Base-by-base conservation (phyloP, 2,329 filamentous ascomycete species). In the Septoria linicola region DNA sequence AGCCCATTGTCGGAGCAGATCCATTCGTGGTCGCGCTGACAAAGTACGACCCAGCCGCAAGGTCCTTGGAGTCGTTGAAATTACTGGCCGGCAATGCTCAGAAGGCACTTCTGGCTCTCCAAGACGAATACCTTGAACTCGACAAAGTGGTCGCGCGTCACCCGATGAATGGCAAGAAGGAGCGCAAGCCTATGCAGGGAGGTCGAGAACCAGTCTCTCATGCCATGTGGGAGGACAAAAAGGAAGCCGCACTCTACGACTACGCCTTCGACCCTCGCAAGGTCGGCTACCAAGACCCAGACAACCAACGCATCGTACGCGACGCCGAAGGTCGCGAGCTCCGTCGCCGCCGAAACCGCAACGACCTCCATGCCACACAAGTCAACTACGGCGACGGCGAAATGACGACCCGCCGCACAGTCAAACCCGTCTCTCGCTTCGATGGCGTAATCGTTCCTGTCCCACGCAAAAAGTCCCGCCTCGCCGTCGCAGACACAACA, bases 161-260 rank as follows among this genome's bases (percentile, higher is more conserved):
- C 27, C 59, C 59, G 3, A 58, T 58, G 39, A 76, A 80, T 62
- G 72, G 74, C 50, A 72, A 75, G 35, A 70, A 75, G 32, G 74
- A 77, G 2, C 77, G 79, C 53, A 79, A 80, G 55, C 71, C 76
- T 6, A 73, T 72, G 23, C 74, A 74, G 50, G 75, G 75, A 16
- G 74, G 73, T 10, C 70, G 74, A 16, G 64, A 71, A 16, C 75
- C 79, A 8, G 61, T 75, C 20, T 68, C 73, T 10, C 67, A 69
- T 4, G 66, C 70, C n/a, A 63, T 80, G 2, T 82, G 74, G 54
- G 80, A 82, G 60, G 80, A 81, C 58, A 77, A 77, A 66, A 82
- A 82, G 58, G 81, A 84, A 67, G 76, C 81, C 1, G 76, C 77
- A 51, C 68, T 84, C 0, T 84, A 84, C 61, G 78, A 79, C 49